Evolutionary conservation across 352 stramenopile genomes (phyloP).

Genomic region (Paralagenidium karlingii): DNA sequence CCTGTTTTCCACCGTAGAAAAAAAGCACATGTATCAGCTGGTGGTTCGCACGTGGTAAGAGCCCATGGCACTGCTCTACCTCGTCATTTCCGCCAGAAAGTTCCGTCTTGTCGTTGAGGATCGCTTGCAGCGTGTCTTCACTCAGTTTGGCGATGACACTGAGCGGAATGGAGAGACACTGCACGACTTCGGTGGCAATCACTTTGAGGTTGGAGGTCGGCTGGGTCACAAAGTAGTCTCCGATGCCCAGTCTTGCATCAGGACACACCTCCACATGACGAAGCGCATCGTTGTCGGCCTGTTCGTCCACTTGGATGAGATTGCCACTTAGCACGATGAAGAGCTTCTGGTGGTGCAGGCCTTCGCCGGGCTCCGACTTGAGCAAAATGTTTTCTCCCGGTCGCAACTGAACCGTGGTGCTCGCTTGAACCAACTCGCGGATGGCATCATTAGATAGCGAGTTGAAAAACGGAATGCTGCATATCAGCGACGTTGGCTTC

Average conservation of each 20-base stretch:
- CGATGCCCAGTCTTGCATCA: slow-evolving; percentile 48
- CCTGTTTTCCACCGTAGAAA: slow-evolving; percentile 9
- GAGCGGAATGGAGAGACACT: slow-evolving; percentile 46
- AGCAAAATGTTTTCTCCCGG: slow-evolving; percentile 36
- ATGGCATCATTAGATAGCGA: slow-evolving; percentile 40
- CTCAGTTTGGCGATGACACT: no score
- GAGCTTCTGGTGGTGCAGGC: slow-evolving; percentile 39
- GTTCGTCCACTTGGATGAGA: slow-evolving; percentile 18
- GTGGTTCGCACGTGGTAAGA: background rate
- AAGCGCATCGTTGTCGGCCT: slow-evolving; percentile 24
- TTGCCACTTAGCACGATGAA: slow-evolving; percentile 54
- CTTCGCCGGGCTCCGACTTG: slow-evolving; percentile 3
- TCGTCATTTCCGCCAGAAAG: no score
- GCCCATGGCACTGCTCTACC: no score
- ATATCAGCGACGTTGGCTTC: slow-evolving; percentile 53
- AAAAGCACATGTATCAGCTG: background rate
- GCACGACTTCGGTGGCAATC: slow-evolving; percentile 47
- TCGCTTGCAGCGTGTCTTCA: no score
- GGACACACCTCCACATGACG: slow-evolving; percentile 35
- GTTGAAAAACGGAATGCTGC: slow-evolving; percentile 70
- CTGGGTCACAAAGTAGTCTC: slow-evolving; percentile 46
- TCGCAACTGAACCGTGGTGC: slow-evolving; percentile 22
- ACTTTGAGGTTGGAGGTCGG: slow-evolving; percentile 31
- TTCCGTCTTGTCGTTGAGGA: no score
- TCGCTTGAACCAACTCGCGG: slow-evolving; percentile 27